A percentile compares a stretch with the other conserved stretches of the same genome.
phyloP scores from a whole-genome alignment of 768 basidiomycete species.

The Tulasnella sp. region DNA sequence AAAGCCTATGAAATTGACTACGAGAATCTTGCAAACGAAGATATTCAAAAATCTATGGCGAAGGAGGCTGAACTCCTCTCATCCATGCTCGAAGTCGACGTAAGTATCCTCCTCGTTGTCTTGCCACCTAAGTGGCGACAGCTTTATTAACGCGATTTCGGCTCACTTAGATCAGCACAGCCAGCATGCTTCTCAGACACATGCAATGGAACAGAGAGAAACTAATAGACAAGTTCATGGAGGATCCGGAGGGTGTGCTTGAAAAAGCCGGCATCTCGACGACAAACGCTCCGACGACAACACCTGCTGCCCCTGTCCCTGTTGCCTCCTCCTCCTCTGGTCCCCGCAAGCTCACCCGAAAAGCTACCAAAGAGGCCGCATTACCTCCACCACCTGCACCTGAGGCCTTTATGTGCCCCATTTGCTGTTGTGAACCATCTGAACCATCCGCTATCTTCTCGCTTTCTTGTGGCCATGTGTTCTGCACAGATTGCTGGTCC shows the following conservation, averaged over 20 bases:
- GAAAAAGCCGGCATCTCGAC: conserved; percentile 54
- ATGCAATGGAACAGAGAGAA: conserved; percentile 94
- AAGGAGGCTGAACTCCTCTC: conserved; percentile 75
- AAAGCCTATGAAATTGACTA: conserved; percentile 82
- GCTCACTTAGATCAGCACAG: conserved; percentile 42
- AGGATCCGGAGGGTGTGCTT: conserved; percentile 60
- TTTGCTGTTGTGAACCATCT: conserved; percentile 75
- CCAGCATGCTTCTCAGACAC: conserved; percentile 66
- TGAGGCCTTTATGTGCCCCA: conserved; percentile 71
- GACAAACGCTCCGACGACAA: conserved; percentile 21
- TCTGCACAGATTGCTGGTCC: conserved; percentile 74
- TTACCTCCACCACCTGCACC: conserved; percentile 24
- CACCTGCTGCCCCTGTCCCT: conserved; percentile 29
- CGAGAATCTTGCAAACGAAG: conserved; percentile 53
- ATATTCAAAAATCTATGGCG: conserved; percentile 67
- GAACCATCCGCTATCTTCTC: conserved; percentile 41
- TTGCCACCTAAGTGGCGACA: background rate
- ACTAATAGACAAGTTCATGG: conserved; percentile 95
- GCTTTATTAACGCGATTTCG: background rate
- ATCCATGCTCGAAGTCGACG: conserved; percentile 79
- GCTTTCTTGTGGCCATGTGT: conserved; percentile 71
- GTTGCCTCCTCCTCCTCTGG: conserved; percentile 26
- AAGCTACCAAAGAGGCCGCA: conserved; percentile 22
- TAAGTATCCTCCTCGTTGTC: conserved; percentile 33
- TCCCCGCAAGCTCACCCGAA: conserved; percentile 25